Base-by-base conservation (phyloP, 2,329 filamentous ascomycete species). In the Botrytis galanthina region DNA sequence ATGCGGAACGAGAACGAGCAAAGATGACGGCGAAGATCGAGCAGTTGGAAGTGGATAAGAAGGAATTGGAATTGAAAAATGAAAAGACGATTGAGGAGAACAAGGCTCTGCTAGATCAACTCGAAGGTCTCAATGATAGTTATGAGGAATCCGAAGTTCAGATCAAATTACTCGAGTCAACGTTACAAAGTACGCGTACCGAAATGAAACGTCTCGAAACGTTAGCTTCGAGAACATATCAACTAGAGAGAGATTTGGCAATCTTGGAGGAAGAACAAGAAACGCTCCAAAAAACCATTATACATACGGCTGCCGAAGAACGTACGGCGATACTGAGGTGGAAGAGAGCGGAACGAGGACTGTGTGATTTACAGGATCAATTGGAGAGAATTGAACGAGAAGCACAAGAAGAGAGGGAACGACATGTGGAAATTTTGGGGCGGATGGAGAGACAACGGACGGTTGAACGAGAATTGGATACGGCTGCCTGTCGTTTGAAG, bases 371-470 rank as follows among this genome's bases (percentile, higher is more conserved):
- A 75, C 92, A 97, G 80, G 92, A 94, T 74, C 94, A 98, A 82
- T 86, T 98, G 29, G 95, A 97, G 80, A 88, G 89, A 76, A 96
- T 99, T 80, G 95, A 98, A 80, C 88, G 88, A 74, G 95, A 98
- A 80, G 89, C 93, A 1, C 88, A 86, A 61, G 90, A 94, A 78
- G 95, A 98, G 81, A 89, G 90, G 37, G 90, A 96, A 77, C 90
- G 92, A 20, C 95, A 98, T 83, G 86, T 89, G 44, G 93, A 98
- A 80, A 88, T 97, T 57, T 85, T 98, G 71, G 87, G 87, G 62
- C 91, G 94, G 69, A 93, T 98, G 88, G 94, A 98, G 80, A 89
- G 92, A 73, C 90, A 95, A 79, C 90, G 94, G 73, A 89, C 89
- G 44, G 91, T 97, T 63, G 95, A 98, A 81, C 90, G 89, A 78